phyloP scores from a whole-genome alignment of 805 yeast species.

The Starmera quercuum region DNA sequence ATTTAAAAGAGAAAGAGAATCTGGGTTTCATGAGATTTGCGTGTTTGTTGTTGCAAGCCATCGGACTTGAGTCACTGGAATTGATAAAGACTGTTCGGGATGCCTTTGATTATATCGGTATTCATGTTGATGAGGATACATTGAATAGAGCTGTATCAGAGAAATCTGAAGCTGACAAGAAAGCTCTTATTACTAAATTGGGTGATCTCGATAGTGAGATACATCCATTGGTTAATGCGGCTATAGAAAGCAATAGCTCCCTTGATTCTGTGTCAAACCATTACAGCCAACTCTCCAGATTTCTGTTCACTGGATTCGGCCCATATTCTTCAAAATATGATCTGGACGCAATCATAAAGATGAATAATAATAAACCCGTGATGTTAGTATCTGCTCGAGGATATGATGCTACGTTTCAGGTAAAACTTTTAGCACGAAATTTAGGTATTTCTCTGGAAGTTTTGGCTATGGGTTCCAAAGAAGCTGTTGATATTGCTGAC shows the following conservation, averaged over 20 bases:
- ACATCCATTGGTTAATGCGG: conserved; percentile 2
- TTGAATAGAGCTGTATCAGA: background rate
- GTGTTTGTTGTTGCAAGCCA: conserved; percentile 2
- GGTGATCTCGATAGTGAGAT: conserved; percentile 2
- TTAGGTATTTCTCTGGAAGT: conserved; percentile 23
- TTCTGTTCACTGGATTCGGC: conserved; percentile 22
- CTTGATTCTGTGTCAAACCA: conserved; percentile 12
- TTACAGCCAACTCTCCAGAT: conserved; percentile 13
- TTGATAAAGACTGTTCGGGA: conserved; percentile 6
- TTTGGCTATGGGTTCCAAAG: conserved; percentile 71
- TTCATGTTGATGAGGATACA: background rate
- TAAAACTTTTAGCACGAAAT: conserved; percentile 36
- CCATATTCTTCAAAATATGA: conserved; percentile 26
- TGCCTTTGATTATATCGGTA: conserved; percentile 1
- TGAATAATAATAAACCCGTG: conserved; percentile 26
- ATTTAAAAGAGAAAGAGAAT: conserved; percentile 13
- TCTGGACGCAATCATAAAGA: conserved; percentile 20
- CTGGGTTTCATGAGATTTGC: conserved; percentile 9
- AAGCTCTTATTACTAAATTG: background rate
- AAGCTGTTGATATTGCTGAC: conserved; percentile 52
- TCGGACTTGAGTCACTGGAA: background rate
- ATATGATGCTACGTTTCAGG: conserved; percentile 54
- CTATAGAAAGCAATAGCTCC: background rate
- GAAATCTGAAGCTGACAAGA: background rate
- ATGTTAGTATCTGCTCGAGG: conserved; percentile 54